Evolutionary conservation across 2,329 filamentous ascomycete species (phyloP).

Genomic region (Aspergillus sp.): DNA sequence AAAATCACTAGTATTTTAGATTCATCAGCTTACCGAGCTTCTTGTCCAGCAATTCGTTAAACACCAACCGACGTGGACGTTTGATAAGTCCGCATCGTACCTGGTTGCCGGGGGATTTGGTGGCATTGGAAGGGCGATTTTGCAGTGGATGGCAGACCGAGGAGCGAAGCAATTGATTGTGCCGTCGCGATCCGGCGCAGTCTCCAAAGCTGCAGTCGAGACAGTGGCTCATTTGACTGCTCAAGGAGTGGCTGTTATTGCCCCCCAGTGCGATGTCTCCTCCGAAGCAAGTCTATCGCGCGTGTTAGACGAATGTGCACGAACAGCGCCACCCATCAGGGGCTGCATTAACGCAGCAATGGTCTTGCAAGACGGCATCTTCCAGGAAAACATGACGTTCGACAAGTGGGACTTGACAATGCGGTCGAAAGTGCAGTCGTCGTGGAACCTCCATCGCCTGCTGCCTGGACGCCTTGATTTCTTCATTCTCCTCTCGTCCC

Average conservation of each 20-base stretch:
- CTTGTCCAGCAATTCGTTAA: slow-evolving; percentile 1
- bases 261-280: slow-evolving; percentile 9
- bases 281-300: slow-evolving; percentile 1
- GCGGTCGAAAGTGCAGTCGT: slow-evolving; percentile 23
- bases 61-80: background rate
- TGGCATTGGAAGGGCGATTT: slow-evolving; percentile 7
- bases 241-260: slow-evolving; percentile 4
- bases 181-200: slow-evolving; percentile 10
- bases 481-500: slow-evolving; percentile 33
- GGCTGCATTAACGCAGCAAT: slow-evolving; percentile 19
- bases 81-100: slow-evolving; percentile 4
- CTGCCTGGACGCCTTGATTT: slow-evolving; percentile 29
- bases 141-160: slow-evolving; percentile 8
- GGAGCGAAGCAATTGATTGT: slow-evolving; percentile 13
- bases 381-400: slow-evolving; percentile 18
- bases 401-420: slow-evolving; percentile 22
- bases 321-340: slow-evolving; percentile 14
- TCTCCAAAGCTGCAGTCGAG: slow-evolving; percentile 1
- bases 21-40: background rate
- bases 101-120: slow-evolving; percentile 8
- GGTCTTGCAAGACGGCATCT: slow-evolving; percentile 12
- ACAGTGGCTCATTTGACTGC: slow-evolving; percentile 4
- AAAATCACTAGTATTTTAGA: too few species aligned
- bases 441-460: slow-evolving; percentile 21
- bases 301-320: slow-evolving; percentile 3